These are phyloP conservation scores for Boletus pseudo-olivaceus DNA, from an alignment of 768 basidiomycete species.

Conservation along the genomic window DNA sequence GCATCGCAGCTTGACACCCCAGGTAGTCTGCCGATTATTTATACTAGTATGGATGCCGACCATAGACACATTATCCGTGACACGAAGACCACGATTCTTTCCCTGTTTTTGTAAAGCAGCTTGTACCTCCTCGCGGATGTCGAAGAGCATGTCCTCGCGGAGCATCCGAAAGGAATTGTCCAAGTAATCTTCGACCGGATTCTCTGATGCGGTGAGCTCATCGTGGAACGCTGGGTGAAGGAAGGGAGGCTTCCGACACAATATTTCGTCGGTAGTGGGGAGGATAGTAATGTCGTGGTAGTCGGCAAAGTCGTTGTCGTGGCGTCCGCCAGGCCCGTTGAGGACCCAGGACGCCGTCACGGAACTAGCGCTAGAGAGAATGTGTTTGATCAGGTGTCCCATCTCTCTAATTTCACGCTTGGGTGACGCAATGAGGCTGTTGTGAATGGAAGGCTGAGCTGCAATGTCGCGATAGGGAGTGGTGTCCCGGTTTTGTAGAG, in stretches of 20 bases:
- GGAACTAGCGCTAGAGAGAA: constrained; percentile 25
- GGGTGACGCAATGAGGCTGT: constrained; percentile 22
- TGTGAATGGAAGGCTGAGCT: constrained; percentile 26
- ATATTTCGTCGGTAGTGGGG: constrained; percentile 59
- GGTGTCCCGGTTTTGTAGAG: constrained; percentile 32
- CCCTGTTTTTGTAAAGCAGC: constrained; percentile 37
- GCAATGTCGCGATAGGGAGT: constrained; percentile 39
- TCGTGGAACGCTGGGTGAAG: constrained; percentile 37
- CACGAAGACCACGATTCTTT: constrained; percentile 31
- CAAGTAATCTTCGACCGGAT: constrained; percentile 42
- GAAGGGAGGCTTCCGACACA: constrained; percentile 44
- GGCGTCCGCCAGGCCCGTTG: constrained; percentile 55
- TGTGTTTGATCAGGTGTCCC: constrained; percentile 41
- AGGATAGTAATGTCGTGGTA: constrained; percentile 58
- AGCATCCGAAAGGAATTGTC: constrained; percentile 66
- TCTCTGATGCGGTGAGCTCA: constrained; percentile 18
- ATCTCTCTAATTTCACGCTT: constrained; percentile 27
- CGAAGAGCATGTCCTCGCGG: constrained; percentile 60
- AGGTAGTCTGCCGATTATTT: constrained; percentile 26
- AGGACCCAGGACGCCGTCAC: constrained; percentile 13
- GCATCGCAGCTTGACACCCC: constrained; percentile 41
- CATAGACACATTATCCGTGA: constrained; percentile 30
- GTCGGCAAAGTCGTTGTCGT: constrained; percentile 63
- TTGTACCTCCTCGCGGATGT: constrained; percentile 52
- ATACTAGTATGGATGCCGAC: constrained; percentile 34